Evolutionary conservation across 768 basidiomycete genomes (phyloP), one percentile per base, ranked within the genome.

Genomic region (Piloderma croceum): DNA sequence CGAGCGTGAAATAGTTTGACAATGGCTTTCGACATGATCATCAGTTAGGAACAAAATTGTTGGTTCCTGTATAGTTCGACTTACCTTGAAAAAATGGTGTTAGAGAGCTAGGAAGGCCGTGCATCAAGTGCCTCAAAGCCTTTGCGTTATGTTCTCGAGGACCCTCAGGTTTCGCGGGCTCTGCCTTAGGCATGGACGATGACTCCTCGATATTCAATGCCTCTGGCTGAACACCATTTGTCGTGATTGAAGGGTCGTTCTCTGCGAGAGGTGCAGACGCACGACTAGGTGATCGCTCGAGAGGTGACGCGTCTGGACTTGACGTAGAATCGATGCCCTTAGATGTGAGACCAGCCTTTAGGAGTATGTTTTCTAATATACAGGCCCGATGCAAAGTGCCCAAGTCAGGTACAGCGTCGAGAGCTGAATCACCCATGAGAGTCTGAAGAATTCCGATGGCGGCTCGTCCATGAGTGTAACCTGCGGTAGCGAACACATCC

Each of bases 71-170:
- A n/a, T n/a, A n/a, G n/a, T 17, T 31, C 20, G 36, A 57, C 68
- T 43, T 60, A 90, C 91, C 79, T 73, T 90, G 89, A 62, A 91
- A 89, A 61, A 96, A 85, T 1, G 90, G 86, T 2, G 80, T 76
- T 42, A 92, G 62, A 3, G 80, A 72, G 24, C 72, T 77, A 0
- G 90, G 88, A 36, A 92, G 69, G 20, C 86, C 82, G 45, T 81
- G 80, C 1, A 85, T 80, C 31, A 93, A 64, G 51, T 91, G 87
- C 55, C 83, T 86, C 25, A 92, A 66, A 3, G 83, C 81, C 54
- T 76, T 74, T 9, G 80, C 79, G 56, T 92, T 92, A 46, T 73
- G 70, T 39, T 83, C 76, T 33, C 65, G 65, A 17, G 35, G 17
- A 29, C 24, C n/a, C 33, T 19, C 15, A 34, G 24, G 17, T 12